Percentiles rank a stretch among this genome's conserved stretches.
These are phyloP conservation scores for Sugiyamaella lignohabitans DNA, from an alignment of 805 yeast genomes.

Conservation along the genomic window DNA sequence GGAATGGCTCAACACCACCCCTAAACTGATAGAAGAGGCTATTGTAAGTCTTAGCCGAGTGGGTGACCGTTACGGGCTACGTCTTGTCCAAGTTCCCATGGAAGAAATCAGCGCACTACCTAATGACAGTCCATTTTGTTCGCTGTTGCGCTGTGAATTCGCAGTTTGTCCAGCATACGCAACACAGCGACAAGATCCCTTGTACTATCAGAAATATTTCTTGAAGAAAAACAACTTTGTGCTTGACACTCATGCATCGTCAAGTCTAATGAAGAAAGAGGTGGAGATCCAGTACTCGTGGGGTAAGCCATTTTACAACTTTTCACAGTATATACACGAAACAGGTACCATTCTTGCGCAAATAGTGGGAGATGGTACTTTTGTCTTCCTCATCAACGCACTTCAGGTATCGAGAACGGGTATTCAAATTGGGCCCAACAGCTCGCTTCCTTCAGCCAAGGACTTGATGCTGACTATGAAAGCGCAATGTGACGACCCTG, in stretches of 20 bases:
- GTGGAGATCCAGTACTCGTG: constrained; percentile 79
- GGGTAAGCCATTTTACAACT: constrained; percentile 80
- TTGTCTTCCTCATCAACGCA: constrained; percentile 82
- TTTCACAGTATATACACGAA: constrained; percentile 82
- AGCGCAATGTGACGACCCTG: neutral
- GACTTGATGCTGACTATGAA: neutral
- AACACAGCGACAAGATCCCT: constrained; percentile 14
- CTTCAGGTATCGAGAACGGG: constrained; percentile 71
- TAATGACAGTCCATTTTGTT: constrained; percentile 75
- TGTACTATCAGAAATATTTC: constrained; percentile 72
- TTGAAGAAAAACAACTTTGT: constrained; percentile 67
- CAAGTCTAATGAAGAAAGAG: constrained; percentile 40
- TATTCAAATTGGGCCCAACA: constrained; percentile 25
- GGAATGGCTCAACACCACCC: constrained; percentile 91
- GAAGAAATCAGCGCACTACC: constrained; percentile 76
- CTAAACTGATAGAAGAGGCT: constrained; percentile 74
- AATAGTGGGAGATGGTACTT: constrained; percentile 66
- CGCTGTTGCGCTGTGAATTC: constrained; percentile 63
- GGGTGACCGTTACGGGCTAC: constrained; percentile 79
- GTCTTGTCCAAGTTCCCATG: constrained; percentile 85
- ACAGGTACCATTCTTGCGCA: constrained; percentile 90
- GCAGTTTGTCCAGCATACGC: constrained; percentile 50
- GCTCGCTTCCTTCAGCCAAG: neutral
- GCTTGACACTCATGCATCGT: constrained; percentile 72
- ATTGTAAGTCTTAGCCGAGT: constrained; percentile 70